These are phyloP conservation scores for Aspergillus panamensis DNA, from an alignment of 495 filamentous ascomycete species.

Conservation along the genomic window DNA sequence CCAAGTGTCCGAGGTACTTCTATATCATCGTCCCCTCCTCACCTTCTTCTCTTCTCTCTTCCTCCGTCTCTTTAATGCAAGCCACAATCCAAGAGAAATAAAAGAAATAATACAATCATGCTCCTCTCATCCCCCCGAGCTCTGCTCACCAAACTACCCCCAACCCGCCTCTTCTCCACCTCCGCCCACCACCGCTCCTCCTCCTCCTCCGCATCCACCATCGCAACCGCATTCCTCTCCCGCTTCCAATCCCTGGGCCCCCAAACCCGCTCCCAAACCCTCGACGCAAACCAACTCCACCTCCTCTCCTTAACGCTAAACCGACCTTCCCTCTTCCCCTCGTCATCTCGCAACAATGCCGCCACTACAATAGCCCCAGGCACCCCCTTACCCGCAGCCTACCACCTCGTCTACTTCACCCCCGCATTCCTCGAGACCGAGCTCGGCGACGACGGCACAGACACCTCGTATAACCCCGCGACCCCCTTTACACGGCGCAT, in stretches of 20 bases:
- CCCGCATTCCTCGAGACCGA: constrained; percentile 49
- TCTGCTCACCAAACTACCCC: constrained; percentile 1
- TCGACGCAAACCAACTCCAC: constrained; percentile 58
- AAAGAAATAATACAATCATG: constrained; percentile 3
- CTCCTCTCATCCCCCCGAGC: not conserved
- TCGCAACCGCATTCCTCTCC: constrained; percentile 44
- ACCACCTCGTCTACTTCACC: constrained; percentile 74
- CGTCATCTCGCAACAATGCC: constrained; percentile 21
- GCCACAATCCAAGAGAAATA: not conserved
- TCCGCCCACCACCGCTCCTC: constrained; percentile 9
- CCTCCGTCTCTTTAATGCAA: not conserved
- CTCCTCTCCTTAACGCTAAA: constrained; percentile 53
- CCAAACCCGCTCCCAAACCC: constrained; percentile 43
- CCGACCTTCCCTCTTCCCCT: constrained; percentile 38
- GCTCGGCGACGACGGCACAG: constrained; percentile 68
- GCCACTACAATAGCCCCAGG: constrained; percentile 22
- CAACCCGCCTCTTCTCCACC: constrained; percentile 15
- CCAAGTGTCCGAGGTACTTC: constrained; percentile 7
- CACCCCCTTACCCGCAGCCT: constrained; percentile 57
- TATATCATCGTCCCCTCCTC: not conserved
- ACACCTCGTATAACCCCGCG: constrained; percentile 64
- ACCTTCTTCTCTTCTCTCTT: not conserved
- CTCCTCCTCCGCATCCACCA: constrained; percentile 25
- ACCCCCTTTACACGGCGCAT: constrained; percentile 63
- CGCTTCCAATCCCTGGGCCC: constrained; percentile 43